phyloP scores from a whole-genome alignment of 352 stramenopile species.

The Phytophthora litchii region DNA sequence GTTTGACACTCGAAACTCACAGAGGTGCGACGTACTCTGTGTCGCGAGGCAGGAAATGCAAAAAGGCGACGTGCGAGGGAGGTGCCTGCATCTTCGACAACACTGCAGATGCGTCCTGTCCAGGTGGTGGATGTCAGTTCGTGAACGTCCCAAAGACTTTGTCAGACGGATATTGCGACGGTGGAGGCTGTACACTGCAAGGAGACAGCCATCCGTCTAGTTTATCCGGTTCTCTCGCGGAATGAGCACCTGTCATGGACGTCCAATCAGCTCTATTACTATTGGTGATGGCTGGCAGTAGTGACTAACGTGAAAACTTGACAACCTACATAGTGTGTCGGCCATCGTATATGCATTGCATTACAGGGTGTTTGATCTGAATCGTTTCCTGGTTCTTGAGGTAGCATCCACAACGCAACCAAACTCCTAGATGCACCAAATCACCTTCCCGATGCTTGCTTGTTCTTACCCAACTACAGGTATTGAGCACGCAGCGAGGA shows the following conservation, averaged over 20 bases:
- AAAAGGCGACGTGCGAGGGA: constrained; percentile 51
- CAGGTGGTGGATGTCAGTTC: constrained; percentile 62
- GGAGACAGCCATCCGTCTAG: constrained; percentile 46
- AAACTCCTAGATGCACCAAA: no score
- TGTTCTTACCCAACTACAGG: constrained; percentile 6
- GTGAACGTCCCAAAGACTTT: constrained; percentile 49
- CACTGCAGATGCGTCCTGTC: constrained; percentile 40
- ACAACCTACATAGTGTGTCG: no score
- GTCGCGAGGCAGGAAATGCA: constrained; percentile 47
- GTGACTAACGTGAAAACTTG: no score
- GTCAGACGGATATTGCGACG: constrained; percentile 57
- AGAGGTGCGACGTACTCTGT: constrained; percentile 41
- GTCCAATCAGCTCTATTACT: no score
- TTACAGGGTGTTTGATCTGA: neutral
- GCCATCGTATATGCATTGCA: no score
- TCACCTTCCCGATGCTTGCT: no score
- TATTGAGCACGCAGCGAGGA: neutral
- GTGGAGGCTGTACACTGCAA: constrained; percentile 56
- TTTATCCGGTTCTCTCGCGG: constrained; percentile 47
- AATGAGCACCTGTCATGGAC: constrained; percentile 38
- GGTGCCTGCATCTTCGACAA: constrained; percentile 63
- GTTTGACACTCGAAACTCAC: constrained; percentile 23
- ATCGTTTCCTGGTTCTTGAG: neutral
- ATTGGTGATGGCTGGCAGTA: no score
- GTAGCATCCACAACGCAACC: no score